Conservation (phyloP, 495 filamentous ascomycete genomes). For the Talaromyces liani region DNA sequence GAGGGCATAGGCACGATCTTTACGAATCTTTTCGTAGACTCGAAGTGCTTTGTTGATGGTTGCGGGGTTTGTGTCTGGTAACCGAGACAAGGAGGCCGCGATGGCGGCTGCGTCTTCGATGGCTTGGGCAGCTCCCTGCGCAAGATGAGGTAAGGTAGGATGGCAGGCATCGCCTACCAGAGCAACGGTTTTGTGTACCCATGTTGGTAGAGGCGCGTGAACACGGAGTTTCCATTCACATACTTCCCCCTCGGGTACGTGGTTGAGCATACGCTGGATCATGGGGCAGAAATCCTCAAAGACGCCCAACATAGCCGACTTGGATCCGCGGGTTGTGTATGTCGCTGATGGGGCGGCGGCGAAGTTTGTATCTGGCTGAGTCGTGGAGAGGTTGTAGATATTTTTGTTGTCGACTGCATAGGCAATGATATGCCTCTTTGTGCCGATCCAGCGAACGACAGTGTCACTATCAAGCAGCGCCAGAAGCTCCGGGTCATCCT, state of each 20-base stretch:
- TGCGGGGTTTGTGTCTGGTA: conserved; percentile 45
- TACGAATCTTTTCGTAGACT: conserved; percentile 67
- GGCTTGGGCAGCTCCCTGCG: conserved; percentile 43
- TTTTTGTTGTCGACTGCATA: conserved; percentile 68
- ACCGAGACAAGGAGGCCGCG: conserved; percentile 51
- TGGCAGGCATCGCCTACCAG: conserved; percentile 51
- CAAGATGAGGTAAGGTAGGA: conserved; percentile 39
- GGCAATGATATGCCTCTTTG: conserved; percentile 73
- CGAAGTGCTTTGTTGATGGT: conserved; percentile 57
- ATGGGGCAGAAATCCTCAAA: conserved; percentile 66
- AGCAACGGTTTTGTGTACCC: conserved; percentile 67
- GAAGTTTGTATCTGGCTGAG: conserved; percentile 69
- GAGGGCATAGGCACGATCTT: conserved; percentile 59
- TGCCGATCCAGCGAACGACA: conserved; percentile 75
- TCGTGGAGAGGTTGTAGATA: conserved; percentile 73
- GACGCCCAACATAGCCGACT: conserved; percentile 57
- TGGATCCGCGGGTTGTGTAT: conserved; percentile 68
- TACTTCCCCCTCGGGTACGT: conserved; percentile 75
- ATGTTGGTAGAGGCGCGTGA: conserved; percentile 61
- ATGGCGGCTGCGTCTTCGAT: conserved; percentile 42
- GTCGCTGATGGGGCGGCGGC: conserved; percentile 63
- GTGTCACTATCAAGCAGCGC: conserved; percentile 56
- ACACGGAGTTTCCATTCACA: conserved; percentile 75
- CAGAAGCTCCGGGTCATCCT: conserved; percentile 58
- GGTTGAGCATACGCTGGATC: conserved; percentile 63